Base-by-base conservation (phyloP, 768 basidiomycete species). In the Phlebiopsis flavidoalba region DNA sequence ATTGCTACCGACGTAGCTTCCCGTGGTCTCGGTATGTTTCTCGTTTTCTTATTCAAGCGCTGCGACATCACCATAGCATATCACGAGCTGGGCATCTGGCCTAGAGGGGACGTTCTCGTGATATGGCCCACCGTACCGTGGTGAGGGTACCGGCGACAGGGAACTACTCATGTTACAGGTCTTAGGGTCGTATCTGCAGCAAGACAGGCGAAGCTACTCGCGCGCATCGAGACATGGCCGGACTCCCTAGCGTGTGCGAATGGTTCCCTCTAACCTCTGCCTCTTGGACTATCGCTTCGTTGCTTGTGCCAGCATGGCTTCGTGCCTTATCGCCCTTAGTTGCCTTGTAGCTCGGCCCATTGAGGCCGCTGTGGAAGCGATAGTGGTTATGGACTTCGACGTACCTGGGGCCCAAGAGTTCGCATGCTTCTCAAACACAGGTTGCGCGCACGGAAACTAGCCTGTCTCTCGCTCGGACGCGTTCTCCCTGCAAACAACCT, bases 1-100 rank as follows among this genome's bases (percentile, higher is more conserved):
- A 93, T 98, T 71, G 97, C 97, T 77, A 98, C 97, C 67, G 97
- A 98, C 74, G 96, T 99, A 70, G 97, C 96, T 63, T 97, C 95
- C 73, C 95, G 96, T 86, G 96, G 96, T 84, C 87, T 99, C 73
- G 97, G 97, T 98, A 89, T 81, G 96, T 94, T 69, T 70, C 72
- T 64, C 71, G 71, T 80, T 68, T 73, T 73, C 71, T 69, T 5
- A 69, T 59, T 64, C 77, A 79, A 80, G 83, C 79, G 82, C 81
- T 80, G 65, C 70, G 68, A 69, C 71, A 49, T 53, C 54, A 19
- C 26, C 26, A 54, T 26, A 56, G 54, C 53, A 24, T 59, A 45
- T 51, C 62, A 45, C 62, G 49, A 52, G 54, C 17, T 19, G 58
- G 58, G 22, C 35, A 50, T 19, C 6, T 22, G 31, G 48, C 35